Evolutionary conservation across 2,329 filamentous ascomycete genomes (phyloP).

Genomic region (Cryphonectria parasitica): DNA sequence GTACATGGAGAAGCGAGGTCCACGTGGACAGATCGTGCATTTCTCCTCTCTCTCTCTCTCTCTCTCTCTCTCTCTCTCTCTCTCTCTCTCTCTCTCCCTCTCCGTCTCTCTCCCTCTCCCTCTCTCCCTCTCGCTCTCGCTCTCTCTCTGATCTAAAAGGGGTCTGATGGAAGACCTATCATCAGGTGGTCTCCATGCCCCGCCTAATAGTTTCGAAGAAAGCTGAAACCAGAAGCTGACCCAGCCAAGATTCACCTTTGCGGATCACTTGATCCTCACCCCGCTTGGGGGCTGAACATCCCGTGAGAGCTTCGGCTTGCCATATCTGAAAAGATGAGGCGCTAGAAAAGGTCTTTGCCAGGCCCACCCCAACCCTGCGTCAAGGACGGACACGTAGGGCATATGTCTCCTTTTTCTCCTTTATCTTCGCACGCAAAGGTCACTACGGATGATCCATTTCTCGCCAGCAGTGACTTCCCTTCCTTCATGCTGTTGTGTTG

Average conservation of each 20-base stretch:
- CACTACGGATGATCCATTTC: constrained; percentile 76
- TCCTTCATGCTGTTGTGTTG: constrained; percentile 60
- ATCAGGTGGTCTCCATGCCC: background rate
- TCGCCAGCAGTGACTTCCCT: constrained; percentile 67
- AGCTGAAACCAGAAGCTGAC: background rate
- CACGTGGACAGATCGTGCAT: background rate
- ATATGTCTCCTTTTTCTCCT: background rate
- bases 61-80: no score
- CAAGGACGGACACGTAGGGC: background rate
- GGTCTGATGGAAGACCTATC: background rate
- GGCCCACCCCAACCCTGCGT: background rate
- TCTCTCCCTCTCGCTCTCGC: no score
- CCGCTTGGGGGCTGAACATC: background rate
- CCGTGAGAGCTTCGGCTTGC: background rate
- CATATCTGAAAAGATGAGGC: background rate
- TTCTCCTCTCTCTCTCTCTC: background rate
- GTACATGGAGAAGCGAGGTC: background rate
- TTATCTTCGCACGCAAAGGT: constrained; percentile 58
- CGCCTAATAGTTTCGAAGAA: background rate
- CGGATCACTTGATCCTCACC: background rate
- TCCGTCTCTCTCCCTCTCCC: no score
- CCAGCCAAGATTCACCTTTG: background rate
- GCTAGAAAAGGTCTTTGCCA: background rate
- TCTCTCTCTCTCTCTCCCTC: no score
- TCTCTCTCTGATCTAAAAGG: background rate